Conservation (phyloP, 495 filamentous ascomycete species). For the Stereocaulon alpinum region DNA sequence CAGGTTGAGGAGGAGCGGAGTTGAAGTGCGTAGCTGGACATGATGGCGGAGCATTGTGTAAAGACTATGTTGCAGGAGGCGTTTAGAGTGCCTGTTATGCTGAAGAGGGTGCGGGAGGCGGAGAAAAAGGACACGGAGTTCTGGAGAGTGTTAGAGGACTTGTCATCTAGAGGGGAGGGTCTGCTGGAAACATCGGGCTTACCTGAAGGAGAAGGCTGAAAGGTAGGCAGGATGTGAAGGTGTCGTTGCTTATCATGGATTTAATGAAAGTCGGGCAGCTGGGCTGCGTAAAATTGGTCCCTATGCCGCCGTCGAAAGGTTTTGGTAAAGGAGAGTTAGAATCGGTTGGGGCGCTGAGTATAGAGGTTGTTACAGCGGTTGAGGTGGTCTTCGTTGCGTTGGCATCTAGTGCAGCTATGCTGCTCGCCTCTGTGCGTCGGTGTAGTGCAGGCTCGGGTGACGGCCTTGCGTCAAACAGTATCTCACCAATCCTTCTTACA, state of each 20-base stretch:
- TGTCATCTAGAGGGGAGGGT: not conserved
- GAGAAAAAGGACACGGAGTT: slow-evolving; percentile 71
- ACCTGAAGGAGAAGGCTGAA: slow-evolving; percentile 64
- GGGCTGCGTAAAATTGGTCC: slow-evolving; percentile 53
- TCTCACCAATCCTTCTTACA: not conserved
- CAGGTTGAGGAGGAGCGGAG: slow-evolving; percentile 53
- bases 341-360: slow-evolving; percentile 23
- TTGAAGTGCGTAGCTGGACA: slow-evolving; percentile 48
- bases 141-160: slow-evolving; percentile 20
- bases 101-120: slow-evolving; percentile 49
- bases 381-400: not conserved
- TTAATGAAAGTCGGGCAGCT: slow-evolving; percentile 61
- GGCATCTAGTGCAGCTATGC: not conserved
- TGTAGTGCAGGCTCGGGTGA: slow-evolving; percentile 1
- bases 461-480: slow-evolving; percentile 2
- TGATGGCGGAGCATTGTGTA: slow-evolving; percentile 45
- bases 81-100: slow-evolving; percentile 61
- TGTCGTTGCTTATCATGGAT: slow-evolving; percentile 48
- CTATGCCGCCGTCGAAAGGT: slow-evolving; percentile 61
- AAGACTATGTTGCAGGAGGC: slow-evolving; percentile 57
- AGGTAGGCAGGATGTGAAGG: slow-evolving; percentile 60
- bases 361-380: slow-evolving; percentile 16
- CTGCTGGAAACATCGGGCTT: slow-evolving; percentile 15
- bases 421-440: slow-evolving; percentile 7
- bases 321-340: slow-evolving; percentile 45